Evolutionary conservation across 2,329 filamentous ascomycete genomes (phyloP).

Genomic region (Coniella vitis): DNA sequence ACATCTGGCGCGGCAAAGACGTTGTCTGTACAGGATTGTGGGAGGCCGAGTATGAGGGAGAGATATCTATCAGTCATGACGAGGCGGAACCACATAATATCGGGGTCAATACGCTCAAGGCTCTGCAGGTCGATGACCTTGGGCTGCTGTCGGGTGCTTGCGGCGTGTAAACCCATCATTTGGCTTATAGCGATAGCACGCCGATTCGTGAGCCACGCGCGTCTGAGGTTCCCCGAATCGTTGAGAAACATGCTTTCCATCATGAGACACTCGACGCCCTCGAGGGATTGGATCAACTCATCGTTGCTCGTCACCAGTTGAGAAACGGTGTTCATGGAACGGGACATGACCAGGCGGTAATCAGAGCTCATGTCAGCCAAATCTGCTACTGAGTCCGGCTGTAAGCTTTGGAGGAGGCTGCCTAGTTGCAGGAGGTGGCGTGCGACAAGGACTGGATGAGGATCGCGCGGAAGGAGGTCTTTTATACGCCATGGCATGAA

Average conservation of each 20-base stretch:
- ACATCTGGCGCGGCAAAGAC: constrained; percentile 22
- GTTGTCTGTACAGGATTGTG: constrained; percentile 28
- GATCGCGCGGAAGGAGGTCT: constrained; percentile 21
- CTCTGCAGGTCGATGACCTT: constrained; percentile 23
- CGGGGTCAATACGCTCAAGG: constrained; percentile 24
- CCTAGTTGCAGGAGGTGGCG: constrained; percentile 27
- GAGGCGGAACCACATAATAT: constrained; percentile 39
- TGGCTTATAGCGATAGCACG: constrained; percentile 31
- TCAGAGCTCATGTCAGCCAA: constrained; percentile 16
- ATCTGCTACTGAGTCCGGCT: neutral
- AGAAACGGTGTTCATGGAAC: constrained; percentile 23
- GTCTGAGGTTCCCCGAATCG: constrained; percentile 39
- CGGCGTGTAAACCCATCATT: constrained; percentile 13
- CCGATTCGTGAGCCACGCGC: constrained; percentile 38
- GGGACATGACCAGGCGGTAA: constrained; percentile 19
- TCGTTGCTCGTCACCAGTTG: constrained; percentile 38
- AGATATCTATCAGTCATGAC: constrained; percentile 39
- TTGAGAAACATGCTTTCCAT: constrained; percentile 39
- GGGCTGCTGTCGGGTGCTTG: constrained; percentile 18
- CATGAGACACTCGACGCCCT: constrained; percentile 45
- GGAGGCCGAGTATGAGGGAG: constrained; percentile 39
- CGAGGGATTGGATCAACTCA: constrained; percentile 36
- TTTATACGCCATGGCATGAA: constrained; percentile 27
- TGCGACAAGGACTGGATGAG: constrained; percentile 30
- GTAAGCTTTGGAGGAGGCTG: constrained; percentile 24